Evolutionary conservation across 1,284 basidiomycete genomes (phyloP), one percentile per base, ranked within the genome.

Genomic region (Puccinia sorghi): DNA sequence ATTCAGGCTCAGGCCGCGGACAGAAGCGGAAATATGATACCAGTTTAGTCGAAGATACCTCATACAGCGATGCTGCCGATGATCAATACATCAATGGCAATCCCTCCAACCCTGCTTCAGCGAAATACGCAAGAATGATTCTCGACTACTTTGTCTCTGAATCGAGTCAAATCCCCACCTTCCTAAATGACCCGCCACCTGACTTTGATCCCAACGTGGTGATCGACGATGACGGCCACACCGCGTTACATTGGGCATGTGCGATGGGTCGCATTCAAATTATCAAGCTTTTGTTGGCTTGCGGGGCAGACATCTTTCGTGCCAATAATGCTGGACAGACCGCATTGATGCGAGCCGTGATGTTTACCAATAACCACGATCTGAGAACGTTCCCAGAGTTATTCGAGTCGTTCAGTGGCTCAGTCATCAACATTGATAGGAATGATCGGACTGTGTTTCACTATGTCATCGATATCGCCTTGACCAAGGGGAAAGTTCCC

Each of bases 321-420:
- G 94, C 96, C 82, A 99, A 99, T 87, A 92, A 92, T 84, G 90
- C 93, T 32, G 97, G 97, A 37, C 97, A 99, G 85, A 99, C 97
- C 12, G 92, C 97, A 0, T 87, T 99, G 74, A 99, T 99, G 97
- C 92, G 97, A 27, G 92, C 91, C 81, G 97, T 98, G 83, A 99
- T 99, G 97, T 99, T 99, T 85, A 93, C 94, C 80, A 99, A 99
- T 86, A 99, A 99, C 85, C 99, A 99, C 84, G 97, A 99, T 85
- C 91, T 99, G 74, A 93, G 97, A 83, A 99, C 99, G 85, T 99
- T 99, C 83, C 94, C 94, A 2, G 96, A 99, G 84, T 87, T 99
- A 25, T 99, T 97, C 85, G 96, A 99, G 84, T 89, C 98, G 8
- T 86, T 99, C 32, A 96, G 99, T 84, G 91, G 94, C 20, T 97